Percentiles rank a stretch among this genome's conserved stretches.
These are phyloP conservation scores for Zygoascus tannicola DNA, from an alignment of 805 yeast species.

Conservation along the genomic window DNA sequence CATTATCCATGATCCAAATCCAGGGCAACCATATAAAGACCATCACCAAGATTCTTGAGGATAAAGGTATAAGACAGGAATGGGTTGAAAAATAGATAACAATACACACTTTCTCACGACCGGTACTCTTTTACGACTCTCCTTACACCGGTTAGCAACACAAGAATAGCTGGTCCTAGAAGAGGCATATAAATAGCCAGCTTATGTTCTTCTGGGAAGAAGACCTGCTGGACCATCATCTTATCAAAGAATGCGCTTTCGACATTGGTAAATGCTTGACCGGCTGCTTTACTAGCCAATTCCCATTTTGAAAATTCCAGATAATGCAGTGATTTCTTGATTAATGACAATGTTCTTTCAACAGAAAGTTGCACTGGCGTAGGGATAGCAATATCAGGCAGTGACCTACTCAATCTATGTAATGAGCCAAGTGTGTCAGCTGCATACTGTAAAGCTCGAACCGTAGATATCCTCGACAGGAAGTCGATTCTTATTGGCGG, in stretches of 20 bases:
- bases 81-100: conserved; percentile 38
- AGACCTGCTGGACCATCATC: conserved; percentile 90
- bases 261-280: conserved; percentile 52
- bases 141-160: conserved; percentile 32
- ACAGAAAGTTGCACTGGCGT: conserved; percentile 55
- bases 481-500: conserved; percentile 58
- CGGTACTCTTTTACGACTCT: conserved; percentile 21
- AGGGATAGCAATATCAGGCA: conserved; percentile 80
- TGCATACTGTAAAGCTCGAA: conserved; percentile 51
- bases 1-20: conserved; percentile 63
- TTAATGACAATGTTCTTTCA: conserved; percentile 36
- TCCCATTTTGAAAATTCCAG: conserved; percentile 30
- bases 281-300: conserved; percentile 33
- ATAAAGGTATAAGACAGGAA: conserved; percentile 52
- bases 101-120: background rate
- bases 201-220: conserved; percentile 92
- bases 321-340: conserved; percentile 32
- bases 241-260: conserved; percentile 82
- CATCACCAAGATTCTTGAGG: conserved; percentile 47
- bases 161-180: conserved; percentile 74
- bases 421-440: conserved; percentile 67
- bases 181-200: conserved; percentile 89
- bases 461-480: conserved; percentile 48
- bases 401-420: conserved; percentile 53
- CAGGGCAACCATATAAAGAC: conserved; percentile 81